A percentile compares a stretch with the other conserved stretches of the same genome.
Evolutionary conservation across 2,329 filamentous ascomycete species (phyloP).

Genomic region (Erysiphe pulchra): DNA sequence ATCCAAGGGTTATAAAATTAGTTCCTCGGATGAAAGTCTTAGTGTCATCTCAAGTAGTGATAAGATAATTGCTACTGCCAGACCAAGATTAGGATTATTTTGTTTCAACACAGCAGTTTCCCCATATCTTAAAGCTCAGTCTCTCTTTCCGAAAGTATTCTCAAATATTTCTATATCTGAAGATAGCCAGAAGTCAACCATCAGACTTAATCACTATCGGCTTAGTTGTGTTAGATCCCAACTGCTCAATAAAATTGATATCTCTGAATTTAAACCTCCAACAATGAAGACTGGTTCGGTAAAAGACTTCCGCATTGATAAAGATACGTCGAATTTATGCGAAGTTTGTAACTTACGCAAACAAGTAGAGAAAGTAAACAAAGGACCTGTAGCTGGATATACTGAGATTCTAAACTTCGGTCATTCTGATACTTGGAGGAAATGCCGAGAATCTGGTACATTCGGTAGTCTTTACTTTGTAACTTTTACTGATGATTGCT

Average conservation of each 20-base stretch:
- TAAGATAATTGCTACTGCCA: neutral
- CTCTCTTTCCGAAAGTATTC: neutral
- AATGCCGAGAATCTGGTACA: neutral
- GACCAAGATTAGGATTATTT: neutral
- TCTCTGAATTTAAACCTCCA: neutral
- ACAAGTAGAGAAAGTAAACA: neutral
- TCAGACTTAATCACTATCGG: neutral
- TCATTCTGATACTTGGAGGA: neutral
- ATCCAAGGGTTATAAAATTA: neutral
- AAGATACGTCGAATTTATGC: neutral
- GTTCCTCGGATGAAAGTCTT: neutral
- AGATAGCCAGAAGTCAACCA: neutral
- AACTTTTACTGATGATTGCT: neutral
- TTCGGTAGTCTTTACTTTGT: neutral
- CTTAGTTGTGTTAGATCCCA: neutral
- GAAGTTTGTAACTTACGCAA: neutral
- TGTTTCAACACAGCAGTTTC: neutral
- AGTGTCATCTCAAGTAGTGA: neutral
- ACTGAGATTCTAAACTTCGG: neutral
- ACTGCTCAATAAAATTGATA: neutral
- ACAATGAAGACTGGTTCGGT: too few relatives aligned
- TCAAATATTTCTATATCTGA: neutral
- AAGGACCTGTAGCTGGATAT: neutral
- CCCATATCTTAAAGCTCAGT: too few relatives aligned
- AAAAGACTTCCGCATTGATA: neutral